These are phyloP conservation scores for Pyropia haitanensis DNA, from an alignment of 23 red algal species.

Conservation along the genomic window DNA sequence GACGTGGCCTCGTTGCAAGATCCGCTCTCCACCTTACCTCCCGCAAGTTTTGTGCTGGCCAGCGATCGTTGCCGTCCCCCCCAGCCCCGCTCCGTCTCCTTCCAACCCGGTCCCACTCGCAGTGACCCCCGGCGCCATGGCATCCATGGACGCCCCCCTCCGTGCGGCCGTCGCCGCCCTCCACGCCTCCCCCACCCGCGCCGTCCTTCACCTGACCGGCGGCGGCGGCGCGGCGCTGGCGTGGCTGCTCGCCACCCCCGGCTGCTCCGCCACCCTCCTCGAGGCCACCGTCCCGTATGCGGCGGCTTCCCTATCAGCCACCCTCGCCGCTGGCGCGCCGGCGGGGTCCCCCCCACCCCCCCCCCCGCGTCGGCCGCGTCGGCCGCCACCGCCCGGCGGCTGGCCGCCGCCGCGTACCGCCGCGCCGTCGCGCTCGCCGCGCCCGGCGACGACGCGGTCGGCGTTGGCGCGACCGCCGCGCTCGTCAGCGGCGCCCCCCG, in stretches of 20 bases:
- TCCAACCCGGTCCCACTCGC: too few relatives aligned
- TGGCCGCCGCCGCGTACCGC: slow-evolving; percentile 33
- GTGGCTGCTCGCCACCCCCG: slow-evolving; percentile 47
- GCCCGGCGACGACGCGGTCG: slow-evolving; percentile 25
- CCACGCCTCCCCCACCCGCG: slow-evolving; percentile 18
- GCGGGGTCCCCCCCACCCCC: slow-evolving; percentile 6
- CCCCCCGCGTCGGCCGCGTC: slow-evolving; percentile 16
- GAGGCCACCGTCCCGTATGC: slow-evolving; percentile 46
- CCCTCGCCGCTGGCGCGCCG: slow-evolving; percentile 14
- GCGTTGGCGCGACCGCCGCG: slow-evolving; percentile 40
- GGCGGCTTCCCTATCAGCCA: not conserved
- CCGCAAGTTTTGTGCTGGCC: too few relatives aligned
- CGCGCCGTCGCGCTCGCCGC: slow-evolving; percentile 30
- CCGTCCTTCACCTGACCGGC: slow-evolving; percentile 39
- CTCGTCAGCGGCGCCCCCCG: slow-evolving; percentile 8
- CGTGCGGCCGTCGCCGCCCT: slow-evolving; percentile 31
- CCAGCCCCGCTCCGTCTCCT: too few relatives aligned
- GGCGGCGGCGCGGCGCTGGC: slow-evolving; percentile 30
- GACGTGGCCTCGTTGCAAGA: too few relatives aligned
- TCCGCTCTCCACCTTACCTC: too few relatives aligned
- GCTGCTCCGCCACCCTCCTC: slow-evolving; percentile 41
- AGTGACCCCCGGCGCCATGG: not conserved
- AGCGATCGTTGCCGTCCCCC: too few relatives aligned
- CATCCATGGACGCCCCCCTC: slow-evolving; percentile 35
- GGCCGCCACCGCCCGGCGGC: slow-evolving; percentile 14